phyloP scores from a whole-genome alignment of 2,329 filamentous ascomycete genomes.

The Talaromyces marneffei region DNA sequence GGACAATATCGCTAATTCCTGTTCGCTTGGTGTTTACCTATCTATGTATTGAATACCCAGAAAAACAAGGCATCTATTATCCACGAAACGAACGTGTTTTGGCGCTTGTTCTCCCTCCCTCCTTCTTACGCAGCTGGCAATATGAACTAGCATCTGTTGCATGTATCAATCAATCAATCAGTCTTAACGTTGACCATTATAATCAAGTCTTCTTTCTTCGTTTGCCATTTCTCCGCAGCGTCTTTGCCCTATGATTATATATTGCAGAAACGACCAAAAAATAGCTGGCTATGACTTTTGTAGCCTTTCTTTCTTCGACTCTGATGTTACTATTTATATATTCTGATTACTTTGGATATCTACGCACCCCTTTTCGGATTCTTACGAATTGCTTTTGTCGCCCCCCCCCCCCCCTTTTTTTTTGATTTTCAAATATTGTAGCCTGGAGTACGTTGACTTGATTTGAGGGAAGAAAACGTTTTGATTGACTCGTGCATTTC shows the following conservation, averaged over 20 bases:
- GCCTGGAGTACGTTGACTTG: too few species aligned
- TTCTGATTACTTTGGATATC: background rate
- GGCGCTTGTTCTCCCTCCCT: too few species aligned
- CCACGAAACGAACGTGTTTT: background rate
- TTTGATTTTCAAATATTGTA: too few species aligned
- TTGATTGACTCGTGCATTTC: too few species aligned
- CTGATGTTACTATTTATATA: background rate
- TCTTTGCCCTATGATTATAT: background rate
- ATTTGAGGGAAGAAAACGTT: too few species aligned
- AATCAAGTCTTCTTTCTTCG: background rate
- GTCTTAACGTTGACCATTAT: background rate
- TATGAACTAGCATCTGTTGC: background rate
- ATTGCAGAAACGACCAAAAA: background rate
- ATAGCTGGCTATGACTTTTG: background rate
- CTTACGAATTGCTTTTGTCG: background rate
- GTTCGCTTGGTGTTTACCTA: background rate
- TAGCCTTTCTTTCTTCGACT: background rate
- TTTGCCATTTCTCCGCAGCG: background rate
- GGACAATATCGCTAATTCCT: conserved; percentile 29
- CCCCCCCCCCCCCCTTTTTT: too few species aligned
- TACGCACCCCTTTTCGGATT: too few species aligned
- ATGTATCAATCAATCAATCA: background rate
- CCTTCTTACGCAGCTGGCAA: background rate
- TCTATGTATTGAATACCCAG: conserved; percentile 1
- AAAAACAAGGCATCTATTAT: background rate